Evolutionary conservation across 2,329 filamentous ascomycete species (phyloP).

Genomic region (Xylaria arbuscula): DNA sequence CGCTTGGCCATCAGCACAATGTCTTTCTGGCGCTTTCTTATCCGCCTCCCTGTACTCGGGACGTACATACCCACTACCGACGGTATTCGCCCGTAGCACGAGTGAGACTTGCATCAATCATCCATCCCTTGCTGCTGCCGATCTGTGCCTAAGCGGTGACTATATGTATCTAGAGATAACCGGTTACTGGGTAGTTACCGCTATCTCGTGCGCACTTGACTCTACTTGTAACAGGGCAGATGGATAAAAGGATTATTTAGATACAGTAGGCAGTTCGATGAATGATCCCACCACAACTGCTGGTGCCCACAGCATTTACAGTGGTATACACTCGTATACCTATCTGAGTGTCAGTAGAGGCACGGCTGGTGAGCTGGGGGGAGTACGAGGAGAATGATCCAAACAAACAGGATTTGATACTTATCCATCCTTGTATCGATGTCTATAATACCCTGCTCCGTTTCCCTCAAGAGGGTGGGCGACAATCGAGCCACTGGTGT

Average conservation of each 20-base stretch:
- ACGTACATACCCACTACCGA: background rate
- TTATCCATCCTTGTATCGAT: constrained; percentile 13
- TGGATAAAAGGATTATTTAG: no score
- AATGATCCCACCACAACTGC: background rate
- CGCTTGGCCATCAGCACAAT: no score
- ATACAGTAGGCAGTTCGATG: background rate
- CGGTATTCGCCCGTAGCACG: background rate
- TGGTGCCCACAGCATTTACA: background rate
- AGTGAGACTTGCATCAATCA: no score
- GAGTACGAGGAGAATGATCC: background rate
- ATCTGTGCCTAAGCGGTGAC: background rate
- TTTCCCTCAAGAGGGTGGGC: constrained; percentile 4
- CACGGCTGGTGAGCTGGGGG: background rate
- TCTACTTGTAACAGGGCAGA: background rate
- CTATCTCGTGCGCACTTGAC: background rate
- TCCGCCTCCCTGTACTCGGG: background rate
- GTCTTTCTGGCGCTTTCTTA: background rate
- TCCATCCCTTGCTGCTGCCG: background rate
- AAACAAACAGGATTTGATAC: constrained; percentile 5
- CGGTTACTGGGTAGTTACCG: background rate
- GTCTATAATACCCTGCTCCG: background rate
- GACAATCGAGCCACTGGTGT: constrained; percentile 34
- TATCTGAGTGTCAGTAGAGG: background rate
- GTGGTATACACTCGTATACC: no score
- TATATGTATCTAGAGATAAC: background rate